A percentile compares a stretch with the other conserved stretches of the same genome.
These are phyloP conservation scores for Nothophytophthora sp. DNA, from an alignment of 352 stramenopile genomes.

Conservation along the genomic window DNA sequence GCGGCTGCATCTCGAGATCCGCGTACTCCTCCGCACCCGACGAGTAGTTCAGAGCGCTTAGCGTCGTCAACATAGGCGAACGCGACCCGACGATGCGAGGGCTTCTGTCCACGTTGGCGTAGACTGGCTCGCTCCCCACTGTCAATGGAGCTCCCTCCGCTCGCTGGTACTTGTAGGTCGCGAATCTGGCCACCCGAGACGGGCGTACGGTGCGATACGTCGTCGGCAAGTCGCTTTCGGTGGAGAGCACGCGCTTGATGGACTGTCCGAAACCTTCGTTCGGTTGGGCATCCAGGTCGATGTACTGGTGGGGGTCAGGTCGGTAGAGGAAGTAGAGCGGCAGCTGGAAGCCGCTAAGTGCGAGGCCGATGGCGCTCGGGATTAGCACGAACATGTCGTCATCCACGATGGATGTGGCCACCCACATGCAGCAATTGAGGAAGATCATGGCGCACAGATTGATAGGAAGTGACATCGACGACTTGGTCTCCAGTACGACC, in stretches of 20 bases:
- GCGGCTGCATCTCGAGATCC: constrained; percentile 21
- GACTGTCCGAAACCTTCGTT: constrained; percentile 19
- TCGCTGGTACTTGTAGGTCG: constrained; percentile 21
- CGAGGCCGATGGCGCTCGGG: constrained; percentile 36
- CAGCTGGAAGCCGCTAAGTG: constrained; percentile 46
- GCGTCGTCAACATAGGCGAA: constrained; percentile 7
- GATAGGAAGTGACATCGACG: constrained; percentile 45
- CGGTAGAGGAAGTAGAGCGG: constrained; percentile 47
- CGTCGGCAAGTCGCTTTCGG: constrained; percentile 1
- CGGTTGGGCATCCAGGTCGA: constrained; percentile 19
- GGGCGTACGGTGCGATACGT: constrained; percentile 24
- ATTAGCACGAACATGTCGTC: constrained; percentile 43
- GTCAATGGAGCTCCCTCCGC: constrained; percentile 20
- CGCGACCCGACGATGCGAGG: constrained; percentile 9
- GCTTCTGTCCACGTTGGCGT: constrained; percentile 15
- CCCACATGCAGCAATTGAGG: constrained; percentile 48
- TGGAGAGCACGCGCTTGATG: constrained; percentile 16
- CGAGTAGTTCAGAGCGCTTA: constrained; percentile 13
- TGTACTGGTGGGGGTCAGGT: constrained; percentile 8
- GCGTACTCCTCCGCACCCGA: constrained; percentile 1
- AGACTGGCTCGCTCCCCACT: constrained; percentile 12
- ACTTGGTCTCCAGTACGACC: constrained; percentile 41
- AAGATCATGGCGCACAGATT: constrained; percentile 44
- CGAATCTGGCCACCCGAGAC: constrained; percentile 22
- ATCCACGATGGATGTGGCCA: constrained; percentile 42